Percentiles rank a stretch among this genome's conserved stretches.
Evolutionary conservation across 1,139 yeast species (phyloP).

Genomic region (Waltiozyma sp.): DNA sequence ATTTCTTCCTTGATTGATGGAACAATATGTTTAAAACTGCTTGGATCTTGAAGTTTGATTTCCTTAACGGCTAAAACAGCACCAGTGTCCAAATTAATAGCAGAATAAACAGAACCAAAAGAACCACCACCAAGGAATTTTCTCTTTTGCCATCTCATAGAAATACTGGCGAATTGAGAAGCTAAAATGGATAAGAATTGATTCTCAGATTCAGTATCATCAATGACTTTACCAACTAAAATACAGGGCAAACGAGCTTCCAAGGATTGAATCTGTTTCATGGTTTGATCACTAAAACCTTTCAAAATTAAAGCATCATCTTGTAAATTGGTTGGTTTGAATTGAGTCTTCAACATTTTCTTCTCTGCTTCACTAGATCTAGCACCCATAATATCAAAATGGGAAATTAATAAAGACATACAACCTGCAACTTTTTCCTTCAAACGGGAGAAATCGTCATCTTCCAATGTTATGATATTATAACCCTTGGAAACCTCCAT

Average conservation of each 20-base stretch:
- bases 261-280: constrained; percentile 22
- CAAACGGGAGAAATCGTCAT: constrained; percentile 62
- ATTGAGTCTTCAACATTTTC: constrained; percentile 34
- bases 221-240: constrained; percentile 79
- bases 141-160: constrained; percentile 97
- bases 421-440: constrained; percentile 87
- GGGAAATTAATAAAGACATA: constrained; percentile 86
- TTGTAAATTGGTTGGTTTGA: constrained; percentile 24
- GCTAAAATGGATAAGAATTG: constrained; percentile 81
- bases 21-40: constrained; percentile 73
- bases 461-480: constrained; percentile 70
- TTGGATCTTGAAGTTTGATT: constrained; percentile 81
- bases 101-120: constrained; percentile 89
- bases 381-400: constrained; percentile 97
- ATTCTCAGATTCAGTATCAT: constrained; percentile 77
- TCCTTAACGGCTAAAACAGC: constrained; percentile 97
- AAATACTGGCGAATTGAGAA: constrained; percentile 79
- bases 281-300: constrained; percentile 24
- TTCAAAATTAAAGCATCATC: constrained; percentile 27
- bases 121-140: constrained; percentile 91
- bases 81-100: constrained; percentile 88
- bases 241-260: constrained; percentile 22
- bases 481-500: constrained; percentile 92
- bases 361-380: constrained; percentile 69
- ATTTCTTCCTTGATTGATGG: constrained; percentile 91